Evolutionary conservation across 768 basidiomycete species (phyloP).

Genomic region (Rhizopogon sp.): DNA sequence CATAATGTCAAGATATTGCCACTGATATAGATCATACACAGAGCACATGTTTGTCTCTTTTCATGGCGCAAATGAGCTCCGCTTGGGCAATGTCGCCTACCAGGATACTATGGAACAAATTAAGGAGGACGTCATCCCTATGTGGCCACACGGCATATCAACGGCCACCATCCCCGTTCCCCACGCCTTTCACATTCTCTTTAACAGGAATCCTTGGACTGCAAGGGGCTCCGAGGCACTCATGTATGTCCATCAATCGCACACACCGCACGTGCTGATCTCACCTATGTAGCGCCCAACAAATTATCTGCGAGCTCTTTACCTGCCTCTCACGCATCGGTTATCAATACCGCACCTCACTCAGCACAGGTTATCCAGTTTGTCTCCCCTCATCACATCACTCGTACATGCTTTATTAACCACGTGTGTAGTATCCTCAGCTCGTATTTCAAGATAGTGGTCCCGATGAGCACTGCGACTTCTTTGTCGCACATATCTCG

Average conservation of each 20-base stretch:
- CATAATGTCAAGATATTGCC: constrained; percentile 1
- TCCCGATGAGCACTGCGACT: constrained; percentile 44
- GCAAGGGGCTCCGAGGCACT: constrained; percentile 47
- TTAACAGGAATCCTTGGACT: constrained; percentile 66
- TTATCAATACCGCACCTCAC: constrained; percentile 62
- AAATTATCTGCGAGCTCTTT: constrained; percentile 58
- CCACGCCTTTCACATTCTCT: constrained; percentile 54
- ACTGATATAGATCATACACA: constrained; percentile 18
- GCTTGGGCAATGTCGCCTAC: constrained; percentile 37
- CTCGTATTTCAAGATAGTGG: constrained; percentile 59
- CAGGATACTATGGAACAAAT: constrained; percentile 59
- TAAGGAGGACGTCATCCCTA: constrained; percentile 46
- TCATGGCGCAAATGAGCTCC: constrained; percentile 58
- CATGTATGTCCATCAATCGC: constrained; percentile 35
- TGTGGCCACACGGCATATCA: constrained; percentile 66
- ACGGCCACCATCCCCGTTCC: constrained; percentile 23
- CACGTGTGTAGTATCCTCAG: constrained; percentile 44
- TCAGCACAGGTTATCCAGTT: constrained; percentile 53
- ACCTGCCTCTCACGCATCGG: constrained; percentile 56
- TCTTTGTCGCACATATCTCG: constrained; percentile 66
- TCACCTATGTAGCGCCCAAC: constrained; percentile 42
- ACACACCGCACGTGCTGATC: not conserved
- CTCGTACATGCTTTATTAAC: constrained; percentile 6
- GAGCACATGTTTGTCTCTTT: constrained; percentile 75
- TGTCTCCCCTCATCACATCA: constrained; percentile 10